Evolutionary conservation across 2,329 filamentous ascomycete genomes (phyloP), one percentile per base, ranked within the genome.

Genomic region (Falciphora oryzae): DNA sequence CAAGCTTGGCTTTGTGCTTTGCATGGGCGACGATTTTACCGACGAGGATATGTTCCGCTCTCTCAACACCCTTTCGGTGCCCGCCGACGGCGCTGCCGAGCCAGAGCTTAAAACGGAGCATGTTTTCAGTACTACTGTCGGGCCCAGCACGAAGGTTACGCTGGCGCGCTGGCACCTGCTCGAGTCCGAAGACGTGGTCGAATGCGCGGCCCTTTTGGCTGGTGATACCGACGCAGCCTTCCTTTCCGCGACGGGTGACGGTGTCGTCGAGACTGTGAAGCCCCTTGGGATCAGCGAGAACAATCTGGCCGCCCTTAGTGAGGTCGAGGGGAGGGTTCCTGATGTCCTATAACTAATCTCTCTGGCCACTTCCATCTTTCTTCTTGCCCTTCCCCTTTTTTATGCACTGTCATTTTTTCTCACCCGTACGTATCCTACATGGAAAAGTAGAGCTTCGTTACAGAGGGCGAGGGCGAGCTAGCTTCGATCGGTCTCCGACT

Each of bases 21-120:
- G 95, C 76, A 80, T 93, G 67, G 95, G 95, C 57, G 95, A 99
- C 75, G 95, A 99, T 73, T 96, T 95, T 70, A 99, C 95, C 7
- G 95, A 99, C 74, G 95, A 99, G 83, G 94, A 96, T 89, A 88
- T 89, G 86, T 98, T 98, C 85, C 90, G 92, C 65, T 89, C 92
- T 18, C 83, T 98, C 59, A 87, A 87, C 71, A 80, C 78, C 0
- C 75, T 84, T 5, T 82, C 80, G 2, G 82, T 70, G 0, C 69
- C 72, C 11, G 59, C 68, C 32, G 67, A 72, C 31, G 70, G 69
- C 32, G 64, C 67, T 61, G 74, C 81, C 32, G 83, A 74, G 73
- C 75, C 82, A n/a, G 83, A 75, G 73, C 88, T 77, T 75, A 83
- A 73, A 68, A 77, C 77, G 74, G 79, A 92, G 50, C 86, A 93